Evolutionary conservation across 148 eudicot species (phyloP).

Genomic region (Rhododendron ferrugineum): DNA sequence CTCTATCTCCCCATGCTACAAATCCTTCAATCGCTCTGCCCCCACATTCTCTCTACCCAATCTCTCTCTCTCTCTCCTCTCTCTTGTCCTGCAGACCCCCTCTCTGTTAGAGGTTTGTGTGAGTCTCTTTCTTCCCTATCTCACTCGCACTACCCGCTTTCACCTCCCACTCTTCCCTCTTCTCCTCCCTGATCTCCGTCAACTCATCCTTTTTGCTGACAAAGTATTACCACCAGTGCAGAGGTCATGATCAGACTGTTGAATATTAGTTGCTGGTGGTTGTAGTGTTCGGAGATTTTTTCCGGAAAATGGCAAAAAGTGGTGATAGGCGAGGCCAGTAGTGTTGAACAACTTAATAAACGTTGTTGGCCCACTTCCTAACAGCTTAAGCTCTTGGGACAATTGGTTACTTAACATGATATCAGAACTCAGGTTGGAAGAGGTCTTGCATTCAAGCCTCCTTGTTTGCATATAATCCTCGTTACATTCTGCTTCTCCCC

Average conservation of each 20-base stretch:
- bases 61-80: neutral
- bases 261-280: neutral
- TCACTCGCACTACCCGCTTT: neutral
- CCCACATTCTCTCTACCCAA: neutral
- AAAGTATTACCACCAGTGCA: neutral
- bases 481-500: neutral
- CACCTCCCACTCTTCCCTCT: neutral
- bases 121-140: neutral
- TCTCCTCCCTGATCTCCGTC: neutral
- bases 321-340: neutral
- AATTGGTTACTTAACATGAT: neutral
- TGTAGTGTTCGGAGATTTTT: neutral
- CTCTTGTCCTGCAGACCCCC: neutral
- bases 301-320: neutral
- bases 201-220: neutral
- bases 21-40: neutral
- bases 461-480: neutral
- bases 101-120: neutral
- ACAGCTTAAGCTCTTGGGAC: neutral
- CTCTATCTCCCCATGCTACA: neutral
- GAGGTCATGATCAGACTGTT: neutral
- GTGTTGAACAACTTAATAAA: neutral
- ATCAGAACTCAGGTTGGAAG: neutral
- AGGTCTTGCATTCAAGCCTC: neutral
- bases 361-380: neutral